Conservation (phyloP, 2,329 filamentous ascomycete species). For the Paecilomyces sp. region DNA sequence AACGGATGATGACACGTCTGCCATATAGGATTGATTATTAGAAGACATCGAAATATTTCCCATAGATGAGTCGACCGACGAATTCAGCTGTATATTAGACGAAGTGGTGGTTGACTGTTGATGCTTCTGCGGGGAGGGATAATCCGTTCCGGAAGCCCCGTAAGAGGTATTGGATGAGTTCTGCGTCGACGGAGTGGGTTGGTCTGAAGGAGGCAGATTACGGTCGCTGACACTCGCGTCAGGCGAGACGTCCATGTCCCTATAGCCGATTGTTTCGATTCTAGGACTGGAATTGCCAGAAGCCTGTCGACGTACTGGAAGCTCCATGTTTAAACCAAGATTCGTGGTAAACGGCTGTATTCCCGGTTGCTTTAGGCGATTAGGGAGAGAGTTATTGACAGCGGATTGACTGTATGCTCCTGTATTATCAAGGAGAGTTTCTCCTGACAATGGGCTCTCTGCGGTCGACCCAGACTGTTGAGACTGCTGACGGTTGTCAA, state of each 20-base stretch:
- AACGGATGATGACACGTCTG: conserved; percentile 9
- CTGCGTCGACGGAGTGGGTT: conserved; percentile 28
- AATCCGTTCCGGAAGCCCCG: conserved; percentile 20
- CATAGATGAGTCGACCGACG: conserved; percentile 8
- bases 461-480: neutral
- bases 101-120: conserved; percentile 4
- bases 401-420: conserved; percentile 3
- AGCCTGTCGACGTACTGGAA: neutral
- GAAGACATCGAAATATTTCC: conserved; percentile 10
- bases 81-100: conserved; percentile 6
- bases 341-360: neutral
- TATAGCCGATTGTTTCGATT: conserved; percentile 4
- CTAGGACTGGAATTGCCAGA: conserved; percentile 3
- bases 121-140: conserved; percentile 17
- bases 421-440: neutral
- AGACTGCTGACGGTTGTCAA: conserved; percentile 6
- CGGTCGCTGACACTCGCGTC: conserved; percentile 23
- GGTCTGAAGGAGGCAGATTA: conserved; percentile 23
- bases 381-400: conserved; percentile 13
- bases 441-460: neutral
- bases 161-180: conserved; percentile 31
- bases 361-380: conserved; percentile 12
- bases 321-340: neutral
- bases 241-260: conserved; percentile 26
- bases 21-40: conserved; percentile 7